Percentiles rank a stretch among this genome's conserved stretches.
Conservation (phyloP, 768 basidiomycete species). For the Suillus paluster region DNA sequence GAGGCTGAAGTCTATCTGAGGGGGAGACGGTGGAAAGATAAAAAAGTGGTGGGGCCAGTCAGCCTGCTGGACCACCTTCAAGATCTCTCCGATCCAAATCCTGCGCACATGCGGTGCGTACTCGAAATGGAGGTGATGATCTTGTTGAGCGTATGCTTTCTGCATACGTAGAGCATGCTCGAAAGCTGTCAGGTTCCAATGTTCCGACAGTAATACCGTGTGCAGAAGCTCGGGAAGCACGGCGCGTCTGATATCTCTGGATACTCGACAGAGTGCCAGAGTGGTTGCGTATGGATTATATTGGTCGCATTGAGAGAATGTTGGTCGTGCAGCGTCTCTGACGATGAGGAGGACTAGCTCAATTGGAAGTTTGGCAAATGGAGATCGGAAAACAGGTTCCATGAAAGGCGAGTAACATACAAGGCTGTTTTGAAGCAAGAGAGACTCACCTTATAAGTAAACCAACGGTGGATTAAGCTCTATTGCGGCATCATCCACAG, state of each 20-base stretch:
- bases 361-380: constrained; percentile 32
- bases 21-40: constrained; percentile 9
- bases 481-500: too few relatives aligned
- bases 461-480: neutral
- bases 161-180: constrained; percentile 37
- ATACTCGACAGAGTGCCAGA: constrained; percentile 40
- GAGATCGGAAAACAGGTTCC: constrained; percentile 7
- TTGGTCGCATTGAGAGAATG: constrained; percentile 30
- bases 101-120: constrained; percentile 36
- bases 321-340: constrained; percentile 30
- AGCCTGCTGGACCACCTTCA: too few relatives aligned
- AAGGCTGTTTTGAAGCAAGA: neutral
- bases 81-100: constrained; percentile 35
- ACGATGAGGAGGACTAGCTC: constrained; percentile 32
- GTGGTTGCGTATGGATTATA: constrained; percentile 28
- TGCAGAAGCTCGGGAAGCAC: constrained; percentile 44
- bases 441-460: neutral
- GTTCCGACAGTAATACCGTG: constrained; percentile 36
- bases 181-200: constrained; percentile 24
- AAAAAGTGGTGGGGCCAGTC: too few relatives aligned
- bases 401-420: neutral
- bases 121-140: constrained; percentile 33
- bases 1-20: constrained; percentile 24
- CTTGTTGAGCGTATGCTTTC: constrained; percentile 3
- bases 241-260: constrained; percentile 31